Base-by-base conservation (phyloP, 2,329 filamentous ascomycete genomes). In the Nemania abortiva region DNA sequence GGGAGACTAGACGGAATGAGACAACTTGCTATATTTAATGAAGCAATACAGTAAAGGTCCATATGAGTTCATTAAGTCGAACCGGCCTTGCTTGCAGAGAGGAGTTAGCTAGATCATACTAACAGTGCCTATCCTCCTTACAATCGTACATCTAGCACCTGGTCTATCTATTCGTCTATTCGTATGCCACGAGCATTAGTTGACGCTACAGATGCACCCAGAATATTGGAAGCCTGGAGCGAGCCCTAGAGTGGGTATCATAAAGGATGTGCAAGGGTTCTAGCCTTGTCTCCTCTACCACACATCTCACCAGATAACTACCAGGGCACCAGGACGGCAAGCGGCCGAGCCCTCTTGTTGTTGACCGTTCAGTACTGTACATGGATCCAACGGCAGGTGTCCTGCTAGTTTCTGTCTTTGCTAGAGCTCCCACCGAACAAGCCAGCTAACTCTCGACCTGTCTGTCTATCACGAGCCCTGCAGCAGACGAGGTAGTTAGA, bases 191-290 rank as follows among this genome's bases (percentile, higher is more conserved):
- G 66, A 65, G 62, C 67, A 70, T 58, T 57, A 63, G 65, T 54
- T 57, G 70, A 70, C 52, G n/a, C 24, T 57, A 39, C 27, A 63
- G 74, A 66, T 72, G 71, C 67, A 77, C 75, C 77, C 76, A 74
- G 76, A 74, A 77, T 77, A 76, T 77, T 79, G 76, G 77, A 75
- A 77, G 71, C 71, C 77, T 75, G 68, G 74, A 73, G 73, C 70
- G 74, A 73, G 73, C 70, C 69, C 56, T 72, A 67, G 73, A 69
- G 73, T 75, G 73, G 72, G 65, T 68, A 72, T 71, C 70, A 65
- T 60, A 63, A 31, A 72, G 70, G 75, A 75, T 70, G 71, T 65
- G 65, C 76, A 77, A 75, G 77, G 76, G 60, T 68, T 76, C 74
- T 77, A 76, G 74, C 74, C 74, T 77, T 73, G 74, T 71, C 74